These are phyloP conservation scores for Macrophomina tecta DNA, from an alignment of 2,329 filamentous ascomycete genomes.

Conservation along the genomic window DNA sequence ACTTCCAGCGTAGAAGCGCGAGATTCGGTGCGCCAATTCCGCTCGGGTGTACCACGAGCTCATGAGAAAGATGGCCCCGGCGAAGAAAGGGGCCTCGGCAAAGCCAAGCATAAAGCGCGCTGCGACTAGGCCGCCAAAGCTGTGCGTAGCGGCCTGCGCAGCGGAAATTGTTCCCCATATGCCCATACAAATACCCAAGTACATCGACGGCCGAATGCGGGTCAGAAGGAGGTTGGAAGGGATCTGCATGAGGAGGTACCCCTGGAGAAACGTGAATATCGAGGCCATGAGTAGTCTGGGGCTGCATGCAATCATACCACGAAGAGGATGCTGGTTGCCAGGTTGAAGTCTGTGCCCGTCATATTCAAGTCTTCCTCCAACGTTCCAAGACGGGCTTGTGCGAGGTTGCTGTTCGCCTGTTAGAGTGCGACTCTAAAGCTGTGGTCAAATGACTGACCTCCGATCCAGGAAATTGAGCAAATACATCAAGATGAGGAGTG, in stretches of 20 bases:
- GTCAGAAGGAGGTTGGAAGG: constrained; percentile 66
- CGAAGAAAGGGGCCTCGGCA: constrained; percentile 52
- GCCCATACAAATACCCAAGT: constrained; percentile 57
- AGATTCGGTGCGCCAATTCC: constrained; percentile 28
- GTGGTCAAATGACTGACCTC: background rate
- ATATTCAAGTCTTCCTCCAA: constrained; percentile 30
- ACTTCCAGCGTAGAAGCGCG: constrained; percentile 29
- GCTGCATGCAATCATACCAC: constrained; percentile 35
- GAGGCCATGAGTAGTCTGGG: background rate
- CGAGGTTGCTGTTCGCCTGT: constrained; percentile 68
- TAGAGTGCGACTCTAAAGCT: background rate
- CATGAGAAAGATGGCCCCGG: constrained; percentile 32
- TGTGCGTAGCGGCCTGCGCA: constrained; percentile 55
- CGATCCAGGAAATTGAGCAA: constrained; percentile 40
- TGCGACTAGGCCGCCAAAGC: constrained; percentile 52
- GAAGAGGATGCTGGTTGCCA: constrained; percentile 68
- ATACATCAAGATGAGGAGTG: constrained; percentile 39
- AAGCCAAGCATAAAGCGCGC: constrained; percentile 58
- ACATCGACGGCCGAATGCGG: constrained; percentile 59
- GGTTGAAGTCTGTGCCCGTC: constrained; percentile 64
- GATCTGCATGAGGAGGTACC: constrained; percentile 67
- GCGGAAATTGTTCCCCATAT: constrained; percentile 49
- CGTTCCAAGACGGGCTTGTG: constrained; percentile 61
- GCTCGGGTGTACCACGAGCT: constrained; percentile 35
- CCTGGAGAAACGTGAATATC: constrained; percentile 11